Base-by-base conservation (phyloP, 1,284 basidiomycete genomes). In the Ceratobasidium sp. region DNA sequence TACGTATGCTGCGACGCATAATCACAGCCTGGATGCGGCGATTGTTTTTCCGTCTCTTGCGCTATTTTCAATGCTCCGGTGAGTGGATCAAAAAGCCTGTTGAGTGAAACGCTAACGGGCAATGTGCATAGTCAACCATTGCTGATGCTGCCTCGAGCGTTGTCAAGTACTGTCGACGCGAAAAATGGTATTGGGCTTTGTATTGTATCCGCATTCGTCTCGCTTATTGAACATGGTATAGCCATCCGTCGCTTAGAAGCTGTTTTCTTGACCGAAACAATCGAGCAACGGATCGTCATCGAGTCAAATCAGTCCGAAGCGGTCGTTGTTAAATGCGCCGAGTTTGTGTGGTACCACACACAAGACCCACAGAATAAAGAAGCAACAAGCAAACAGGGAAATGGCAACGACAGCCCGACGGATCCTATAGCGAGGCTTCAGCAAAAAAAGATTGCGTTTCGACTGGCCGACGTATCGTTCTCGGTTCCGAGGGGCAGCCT, bases 61-160 rank as follows among this genome's bases (percentile, higher is more conserved):
- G 36, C 30, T 64, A 5, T 64, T 64, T 30, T 26, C 23, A 28
- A 48, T 64, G 43, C 61, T 64, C 16, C 5, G 61, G 61, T 64
- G 1, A 23, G 61, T 26, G 0, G 83, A 85, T 14, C 78, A 85
- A 59, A 78, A 81, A 1, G 87, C 92, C 18, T 61, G 3, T 45
- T 30, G 14, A 48, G 30, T 64, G 10, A 64, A 10, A 2, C 55
- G 88, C 16, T 3, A 2, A 26, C n/a, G n/a, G n/a, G n/a, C 14
- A 6, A 14, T 39, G 36, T 39, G 30, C 48, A 88, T 46, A 84
- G 89, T 18, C 88, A 90, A 79, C 88, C 89, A 1, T 83, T 91
- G 78, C 87, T 90, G 86, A 89, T 90, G 79, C 80, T 90, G 26
- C 89, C 89, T 0, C 85, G 89, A 26, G 86, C 88, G 0, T 80